Evolutionary conservation across 768 basidiomycete genomes (phyloP), one percentile per base, ranked within the genome.

Genomic region (Suillus variegatus): DNA sequence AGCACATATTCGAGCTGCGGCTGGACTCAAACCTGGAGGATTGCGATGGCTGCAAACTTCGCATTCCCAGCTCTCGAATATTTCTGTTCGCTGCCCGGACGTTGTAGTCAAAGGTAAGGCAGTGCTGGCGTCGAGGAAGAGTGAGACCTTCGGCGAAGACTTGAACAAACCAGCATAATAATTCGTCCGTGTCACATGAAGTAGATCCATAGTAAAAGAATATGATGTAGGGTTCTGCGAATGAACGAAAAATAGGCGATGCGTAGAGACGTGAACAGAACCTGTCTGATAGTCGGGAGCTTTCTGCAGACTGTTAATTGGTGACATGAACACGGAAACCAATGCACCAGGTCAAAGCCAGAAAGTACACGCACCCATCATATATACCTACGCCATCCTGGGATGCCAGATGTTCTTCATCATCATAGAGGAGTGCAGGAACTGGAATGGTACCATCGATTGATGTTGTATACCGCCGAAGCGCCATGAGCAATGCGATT

Each of bases 351-450:
- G 28, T 58, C 16, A 64, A 56, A 62, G 32, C 47, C 18, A 64
- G 47, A 70, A 38, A 65, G 46, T 36, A 79, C 18, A 43, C 89
- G 67, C 75, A 96, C 95, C 94, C 94, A 69, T 95, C 90, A 72
- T 99, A 99, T 63, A 99, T 88, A 1, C 96, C 96, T 6, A 98
- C 89, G 60, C 80, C 80, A 54, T 94, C 91, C 73, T 94, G 93
- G 54, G 84, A 86, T 8, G 86, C 82, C 2, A 92, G 78, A 38
- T 92, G 79, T 54, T 87, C 86, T 77, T 99, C 97, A 64, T 95
- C 93, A 16, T 85, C 82, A 72, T 93, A 95, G 0, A 95, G 81
- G 18, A 93, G 80, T 1, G 92, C 93, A 28, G 82, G 82, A 18
- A 94, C 80, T 6, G 94, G 93, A 49, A 94, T 92, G 0, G 89